These are phyloP conservation scores for Bifiguratus adelaidae DNA, from an alignment of 192 early-diverging fungal species.

Conservation along the genomic window DNA sequence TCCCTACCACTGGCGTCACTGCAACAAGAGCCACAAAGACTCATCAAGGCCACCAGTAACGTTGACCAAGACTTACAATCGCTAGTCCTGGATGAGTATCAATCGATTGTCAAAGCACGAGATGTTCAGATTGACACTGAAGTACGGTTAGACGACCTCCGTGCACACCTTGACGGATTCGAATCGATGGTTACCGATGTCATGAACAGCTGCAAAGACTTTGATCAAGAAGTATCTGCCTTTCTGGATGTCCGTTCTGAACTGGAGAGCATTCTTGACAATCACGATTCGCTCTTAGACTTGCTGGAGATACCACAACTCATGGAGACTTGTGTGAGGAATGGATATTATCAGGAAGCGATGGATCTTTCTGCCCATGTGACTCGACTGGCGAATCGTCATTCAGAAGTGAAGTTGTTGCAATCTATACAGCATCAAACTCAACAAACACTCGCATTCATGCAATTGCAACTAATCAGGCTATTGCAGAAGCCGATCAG, in stretches of 20 bases:
- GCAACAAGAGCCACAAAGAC: too few relatives aligned
- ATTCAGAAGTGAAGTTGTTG: conserved; percentile 46
- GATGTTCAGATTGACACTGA: too few relatives aligned
- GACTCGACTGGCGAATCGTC: conserved; percentile 34
- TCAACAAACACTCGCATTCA: conserved; percentile 40
- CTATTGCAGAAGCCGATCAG: conserved; percentile 62
- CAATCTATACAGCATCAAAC: conserved; percentile 51
- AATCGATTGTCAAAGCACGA: too few relatives aligned
- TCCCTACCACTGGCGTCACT: too few relatives aligned
- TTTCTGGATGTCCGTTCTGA: conserved; percentile 17
- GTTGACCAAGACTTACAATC: too few relatives aligned
- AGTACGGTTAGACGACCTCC: too few relatives aligned
- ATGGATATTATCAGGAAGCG: conserved; percentile 76
- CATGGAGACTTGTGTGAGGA: conserved; percentile 71
- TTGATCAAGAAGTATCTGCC: background rate
- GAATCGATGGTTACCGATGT: too few relatives aligned
- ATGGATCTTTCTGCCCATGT: conserved; percentile 70
- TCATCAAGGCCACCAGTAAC: too few relatives aligned
- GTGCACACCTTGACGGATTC: too few relatives aligned
- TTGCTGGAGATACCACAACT: conserved; percentile 71
- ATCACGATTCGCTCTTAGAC: conserved; percentile 47
- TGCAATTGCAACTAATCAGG: conserved; percentile 60
- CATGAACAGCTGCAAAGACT: too few relatives aligned
- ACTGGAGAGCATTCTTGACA: conserved; percentile 35
- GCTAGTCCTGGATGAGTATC: too few relatives aligned